Evolutionary conservation across 805 yeast species (phyloP).

Genomic region (Sugiyamaella qingdaonensis): DNA sequence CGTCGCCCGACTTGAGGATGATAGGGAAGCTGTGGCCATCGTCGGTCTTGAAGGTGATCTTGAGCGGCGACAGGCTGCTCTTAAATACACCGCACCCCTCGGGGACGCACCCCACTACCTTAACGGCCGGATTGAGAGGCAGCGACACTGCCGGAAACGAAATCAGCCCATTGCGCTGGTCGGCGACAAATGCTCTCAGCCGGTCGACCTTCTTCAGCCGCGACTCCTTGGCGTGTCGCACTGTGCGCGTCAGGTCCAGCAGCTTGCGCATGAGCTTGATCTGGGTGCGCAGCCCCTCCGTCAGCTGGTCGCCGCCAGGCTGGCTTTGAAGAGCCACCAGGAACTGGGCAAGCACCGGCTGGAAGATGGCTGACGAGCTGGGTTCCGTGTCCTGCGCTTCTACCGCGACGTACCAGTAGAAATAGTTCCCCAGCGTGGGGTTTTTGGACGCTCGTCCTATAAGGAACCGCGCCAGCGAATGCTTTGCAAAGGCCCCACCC

Average conservation of each 20-base stretch:
- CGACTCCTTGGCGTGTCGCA: constrained; percentile 67
- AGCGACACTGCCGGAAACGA: constrained; percentile 56
- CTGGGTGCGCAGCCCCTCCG: constrained; percentile 48
- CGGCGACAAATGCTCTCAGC: constrained; percentile 53
- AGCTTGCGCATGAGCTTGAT: constrained; percentile 63
- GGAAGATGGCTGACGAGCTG: constrained; percentile 37
- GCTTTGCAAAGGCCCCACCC: constrained; percentile 8
- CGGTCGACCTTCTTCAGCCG: constrained; percentile 72
- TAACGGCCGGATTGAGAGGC: constrained; percentile 79
- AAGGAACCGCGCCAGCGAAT: constrained; percentile 50
- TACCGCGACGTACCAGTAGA: constrained; percentile 90
- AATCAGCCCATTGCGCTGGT: constrained; percentile 39
- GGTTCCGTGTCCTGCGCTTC: constrained; percentile 67
- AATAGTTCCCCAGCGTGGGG: constrained; percentile 66
- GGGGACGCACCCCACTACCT: constrained; percentile 70
- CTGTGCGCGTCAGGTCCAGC: constrained; percentile 57
- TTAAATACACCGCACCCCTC: constrained; percentile 84
- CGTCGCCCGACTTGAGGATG: constrained; percentile 95
- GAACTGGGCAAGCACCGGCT: constrained; percentile 46
- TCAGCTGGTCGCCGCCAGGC: constrained; percentile 29
- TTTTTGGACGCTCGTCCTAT: constrained; percentile 66
- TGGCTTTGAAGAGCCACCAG: constrained; percentile 33
- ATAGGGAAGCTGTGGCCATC: constrained; percentile 58
- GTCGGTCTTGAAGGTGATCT: constrained; percentile 65
- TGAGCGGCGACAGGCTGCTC: constrained; percentile 84